Evolutionary conservation across 805 yeast species (phyloP).

Genomic region (Nakazawaea ernobii): DNA sequence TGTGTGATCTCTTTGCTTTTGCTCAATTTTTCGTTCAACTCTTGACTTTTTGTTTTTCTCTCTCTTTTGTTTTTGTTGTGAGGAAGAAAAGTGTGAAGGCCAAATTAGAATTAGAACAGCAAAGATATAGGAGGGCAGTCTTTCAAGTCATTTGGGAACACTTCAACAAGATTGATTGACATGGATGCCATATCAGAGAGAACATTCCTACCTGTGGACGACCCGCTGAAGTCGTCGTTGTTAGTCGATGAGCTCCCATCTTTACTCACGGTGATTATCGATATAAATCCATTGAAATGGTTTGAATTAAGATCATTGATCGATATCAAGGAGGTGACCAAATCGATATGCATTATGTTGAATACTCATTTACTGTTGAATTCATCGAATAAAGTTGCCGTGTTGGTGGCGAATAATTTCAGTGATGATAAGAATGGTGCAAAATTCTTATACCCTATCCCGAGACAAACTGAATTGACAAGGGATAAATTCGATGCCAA

Average conservation of each 20-base stretch:
- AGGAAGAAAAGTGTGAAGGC: neutral
- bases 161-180: no score
- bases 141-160: no score
- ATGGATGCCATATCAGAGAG: slow-evolving; percentile 71
- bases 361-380: slow-evolving; percentile 87
- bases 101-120: no score
- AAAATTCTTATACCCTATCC: slow-evolving; percentile 58
- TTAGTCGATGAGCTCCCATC: slow-evolving; percentile 69
- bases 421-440: slow-evolving; percentile 41
- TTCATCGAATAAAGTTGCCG: slow-evolving; percentile 77
- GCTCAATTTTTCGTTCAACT: no score
- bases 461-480: slow-evolving; percentile 10
- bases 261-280: slow-evolving; percentile 70
- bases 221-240: slow-evolving; percentile 13
- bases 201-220: slow-evolving; percentile 29
- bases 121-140: no score
- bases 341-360: slow-evolving; percentile 65
- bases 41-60: neutral
- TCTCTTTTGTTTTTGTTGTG: neutral
- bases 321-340: slow-evolving; percentile 53
- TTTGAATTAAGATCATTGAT: slow-evolving; percentile 36
- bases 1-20: neutral
- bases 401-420: slow-evolving; percentile 58
- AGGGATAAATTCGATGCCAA: slow-evolving; percentile 39
- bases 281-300: slow-evolving; percentile 74